Conservation (phyloP, 1,284 basidiomycete species). For the Gomphus sp. region DNA sequence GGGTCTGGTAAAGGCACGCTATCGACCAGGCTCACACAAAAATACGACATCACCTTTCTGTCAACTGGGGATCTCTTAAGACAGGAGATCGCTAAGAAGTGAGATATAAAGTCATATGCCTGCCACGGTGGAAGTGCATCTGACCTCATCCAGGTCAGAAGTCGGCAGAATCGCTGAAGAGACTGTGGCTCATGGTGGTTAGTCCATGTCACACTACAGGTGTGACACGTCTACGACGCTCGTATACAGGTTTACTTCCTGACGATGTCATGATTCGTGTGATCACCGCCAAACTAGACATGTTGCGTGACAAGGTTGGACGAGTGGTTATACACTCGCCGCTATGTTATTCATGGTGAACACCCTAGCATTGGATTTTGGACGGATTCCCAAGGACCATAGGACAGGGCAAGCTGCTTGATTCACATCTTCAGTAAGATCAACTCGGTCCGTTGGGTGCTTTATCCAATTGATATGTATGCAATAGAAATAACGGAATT, state of each 20-base stretch:
- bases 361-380: conserved; percentile 71
- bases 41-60: conserved; percentile 66
- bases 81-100: conserved; percentile 67
- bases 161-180: conserved; percentile 65
- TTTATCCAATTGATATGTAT: neutral
- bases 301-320: conserved; percentile 53
- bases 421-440: conserved; percentile 58
- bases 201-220: conserved; percentile 5
- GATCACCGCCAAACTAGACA: conserved; percentile 61
- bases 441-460: neutral
- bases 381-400: conserved; percentile 96
- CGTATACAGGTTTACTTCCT: conserved; percentile 47
- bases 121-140: neutral
- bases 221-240: neutral
- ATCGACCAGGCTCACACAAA: conserved; percentile 58
- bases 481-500: conserved; percentile 40
- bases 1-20: conserved; percentile 50
- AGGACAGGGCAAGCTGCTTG: conserved; percentile 80
- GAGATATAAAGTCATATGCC: conserved; percentile 10
- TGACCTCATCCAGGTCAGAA: conserved; percentile 38
- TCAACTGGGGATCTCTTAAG: conserved; percentile 78
- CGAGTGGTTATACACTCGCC: neutral
- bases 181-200: conserved; percentile 63
- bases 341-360: neutral
- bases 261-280: conserved; percentile 74